Base-by-base conservation (phyloP, 106 monocot species). In the Acorus calamus region DNA sequence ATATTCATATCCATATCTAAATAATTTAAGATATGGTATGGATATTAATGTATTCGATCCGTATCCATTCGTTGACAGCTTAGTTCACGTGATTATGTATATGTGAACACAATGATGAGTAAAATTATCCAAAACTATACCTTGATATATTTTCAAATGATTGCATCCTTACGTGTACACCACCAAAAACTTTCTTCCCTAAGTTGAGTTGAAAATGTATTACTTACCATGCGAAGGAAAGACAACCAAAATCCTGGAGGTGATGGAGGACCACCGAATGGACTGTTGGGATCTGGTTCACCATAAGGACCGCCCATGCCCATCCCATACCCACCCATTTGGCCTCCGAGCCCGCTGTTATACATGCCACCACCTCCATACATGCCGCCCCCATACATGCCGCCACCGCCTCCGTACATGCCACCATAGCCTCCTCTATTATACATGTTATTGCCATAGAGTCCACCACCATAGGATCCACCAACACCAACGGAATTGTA, bases 211-310 rank as follows among this genome's bases (percentile, higher is more conserved):
- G 43, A 8, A 66, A 14, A 47, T 2, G 5, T 14, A 42, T 47
- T 43, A 47, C 87, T 83, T 80, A 99, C 98, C 85, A 84, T 88
- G 42, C 81, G 76, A 63, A 99, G 72, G 52, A 99, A 81, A 4
- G 98, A 92, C 72, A 88, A 77, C 98, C 98, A 99, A 50, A 99
- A 92, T 45, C 88, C 70, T 28, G 92, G 98, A 8, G 98, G 98
- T 14, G 75, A 54, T 60, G 82, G 42, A 42, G 88, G 87, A 56
- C 67, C 63, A 53, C 81, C 88, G 65, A 47, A 86, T 11, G 98
- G 92, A 67, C 81, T 78, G 56, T 86, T 94, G 11, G 94, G 86
- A 76, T 92, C 85, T 63, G 71, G 92, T 68, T 83, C 81, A 57
- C 85, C 88, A 74, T 83, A 88, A 12, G 86, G 85, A 8, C 83